phyloP scores from a whole-genome alignment of 495 filamentous ascomycete genomes.

The Trichocladium antarcticum region DNA sequence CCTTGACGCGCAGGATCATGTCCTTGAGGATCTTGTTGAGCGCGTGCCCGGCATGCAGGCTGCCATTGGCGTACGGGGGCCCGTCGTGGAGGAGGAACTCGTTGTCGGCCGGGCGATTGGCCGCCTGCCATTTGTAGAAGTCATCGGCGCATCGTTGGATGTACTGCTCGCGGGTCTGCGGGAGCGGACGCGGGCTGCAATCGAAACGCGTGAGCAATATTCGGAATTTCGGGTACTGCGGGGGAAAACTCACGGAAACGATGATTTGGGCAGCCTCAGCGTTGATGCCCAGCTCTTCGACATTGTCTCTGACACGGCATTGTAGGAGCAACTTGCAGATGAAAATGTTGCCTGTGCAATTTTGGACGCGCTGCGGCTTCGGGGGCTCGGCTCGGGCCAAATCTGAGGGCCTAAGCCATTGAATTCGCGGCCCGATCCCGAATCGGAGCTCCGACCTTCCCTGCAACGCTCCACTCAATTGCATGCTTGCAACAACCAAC shows the following conservation, averaged over 20 bases:
- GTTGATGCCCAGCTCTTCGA: conserved; percentile 41
- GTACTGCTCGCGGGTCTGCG: conserved; percentile 45
- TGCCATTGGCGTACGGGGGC: conserved; percentile 91
- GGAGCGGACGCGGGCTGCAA: conserved; percentile 39
- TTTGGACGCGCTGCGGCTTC: too few relatives aligned
- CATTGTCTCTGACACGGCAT: conserved; percentile 29
- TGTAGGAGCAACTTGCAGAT: not conserved
- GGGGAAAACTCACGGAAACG: conserved; percentile 33
- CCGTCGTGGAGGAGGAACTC: conserved; percentile 88
- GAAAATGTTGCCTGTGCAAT: not conserved
- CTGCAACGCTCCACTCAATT: too few relatives aligned
- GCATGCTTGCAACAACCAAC: too few relatives aligned
- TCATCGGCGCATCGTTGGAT: conserved; percentile 72
- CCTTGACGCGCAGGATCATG: conserved; percentile 69
- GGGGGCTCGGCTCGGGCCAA: too few relatives aligned
- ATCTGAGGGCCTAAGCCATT: too few relatives aligned
- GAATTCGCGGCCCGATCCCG: too few relatives aligned
- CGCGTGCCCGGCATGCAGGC: conserved; percentile 92
- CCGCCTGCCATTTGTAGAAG: conserved; percentile 75
- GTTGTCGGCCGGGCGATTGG: conserved; percentile 44
- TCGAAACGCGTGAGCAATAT: conserved; percentile 13
- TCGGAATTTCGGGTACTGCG: not conserved
- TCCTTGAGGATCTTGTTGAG: conserved; percentile 97
- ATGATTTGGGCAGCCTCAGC: conserved; percentile 39
- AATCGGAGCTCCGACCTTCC: too few relatives aligned